Base-by-base conservation (phyloP, 345 rosid genomes). In the Combretum micranthum region DNA sequence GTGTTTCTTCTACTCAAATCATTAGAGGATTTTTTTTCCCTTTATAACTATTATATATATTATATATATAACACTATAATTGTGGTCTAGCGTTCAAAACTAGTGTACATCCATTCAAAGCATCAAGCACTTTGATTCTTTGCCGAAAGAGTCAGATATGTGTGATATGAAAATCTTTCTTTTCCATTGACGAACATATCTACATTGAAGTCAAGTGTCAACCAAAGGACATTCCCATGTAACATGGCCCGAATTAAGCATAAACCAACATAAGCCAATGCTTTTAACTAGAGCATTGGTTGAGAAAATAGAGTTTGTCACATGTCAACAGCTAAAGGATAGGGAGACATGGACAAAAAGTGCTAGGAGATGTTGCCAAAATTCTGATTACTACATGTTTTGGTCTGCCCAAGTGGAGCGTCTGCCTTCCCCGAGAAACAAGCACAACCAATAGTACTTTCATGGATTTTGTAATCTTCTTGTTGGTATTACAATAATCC, bases 281-380 rank as follows among this genome's bases (percentile, higher is more conserved):
- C 19, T 18, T 39, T n/a, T 45, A 18, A 0, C 42, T 0, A 39
- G 32, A 21, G 23, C 15, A 43, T 7, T 0, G 47, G 9, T 2
- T 20, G 44, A 21, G 16, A 21, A 8, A 26, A 21, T 37, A 55
- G 25, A 50, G 60, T 20, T 20, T 45, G 58, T 62, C 65, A 62
- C 65, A 62, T 62, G 65, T 44, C 58, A 62, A 52, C 59, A 15
- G 50, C 26, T 5, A 9, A 20, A 62, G 65, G 72, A 75, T 73
- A 47, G 55, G 86, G 82, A 63, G 84, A 80, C 84, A 80, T 17
- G 42, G 76, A 76, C 85, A 70, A 78, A 75, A 23, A 56, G 60
- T 78, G 83, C 66, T 45, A 64, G 71, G 64, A 80, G 70, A 59
- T 57, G 39, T 7, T 5, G 69, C 73, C 89, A 73, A 78, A 64